Conservation (phyloP, 1,139 yeast species). For the Magnusiomyces tetraspermus region DNA sequence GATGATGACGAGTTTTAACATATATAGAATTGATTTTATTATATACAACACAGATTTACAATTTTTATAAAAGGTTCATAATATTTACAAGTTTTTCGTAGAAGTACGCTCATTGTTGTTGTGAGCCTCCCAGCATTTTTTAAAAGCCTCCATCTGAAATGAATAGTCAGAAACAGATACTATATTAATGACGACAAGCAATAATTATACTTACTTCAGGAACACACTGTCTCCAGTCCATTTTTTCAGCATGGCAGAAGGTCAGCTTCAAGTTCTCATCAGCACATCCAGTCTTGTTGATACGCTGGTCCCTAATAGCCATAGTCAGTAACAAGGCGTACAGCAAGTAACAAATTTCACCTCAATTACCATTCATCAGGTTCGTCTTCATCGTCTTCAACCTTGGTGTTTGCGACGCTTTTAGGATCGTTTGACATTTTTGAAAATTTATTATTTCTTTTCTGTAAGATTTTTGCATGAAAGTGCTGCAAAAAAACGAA, state of each 20-base stretch:
- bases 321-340: too few relatives aligned
- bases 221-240: constrained; percentile 63
- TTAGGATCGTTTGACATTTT: neutral
- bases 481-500: too few relatives aligned
- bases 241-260: constrained; percentile 62
- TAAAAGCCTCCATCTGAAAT: constrained; percentile 49
- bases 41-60: neutral
- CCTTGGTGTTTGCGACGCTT: neutral
- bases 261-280: constrained; percentile 53
- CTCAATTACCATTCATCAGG: constrained; percentile 46
- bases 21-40: too few relatives aligned
- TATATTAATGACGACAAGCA: neutral
- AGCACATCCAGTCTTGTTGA: constrained; percentile 60
- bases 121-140: constrained; percentile 56
- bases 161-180: neutral
- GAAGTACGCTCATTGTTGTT: constrained; percentile 44
- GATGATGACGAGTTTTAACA: constrained; percentile 10
- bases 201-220: constrained; percentile 36
- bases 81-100: constrained; percentile 15
- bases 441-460: neutral
- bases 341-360: neutral
- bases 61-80: neutral
- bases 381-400: constrained; percentile 40
- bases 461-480: too few relatives aligned
- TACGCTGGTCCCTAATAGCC: constrained; percentile 51